Evolutionary conservation across 179 eudicot genomes (phyloP).

Genomic region (Spergularia azorica): DNA sequence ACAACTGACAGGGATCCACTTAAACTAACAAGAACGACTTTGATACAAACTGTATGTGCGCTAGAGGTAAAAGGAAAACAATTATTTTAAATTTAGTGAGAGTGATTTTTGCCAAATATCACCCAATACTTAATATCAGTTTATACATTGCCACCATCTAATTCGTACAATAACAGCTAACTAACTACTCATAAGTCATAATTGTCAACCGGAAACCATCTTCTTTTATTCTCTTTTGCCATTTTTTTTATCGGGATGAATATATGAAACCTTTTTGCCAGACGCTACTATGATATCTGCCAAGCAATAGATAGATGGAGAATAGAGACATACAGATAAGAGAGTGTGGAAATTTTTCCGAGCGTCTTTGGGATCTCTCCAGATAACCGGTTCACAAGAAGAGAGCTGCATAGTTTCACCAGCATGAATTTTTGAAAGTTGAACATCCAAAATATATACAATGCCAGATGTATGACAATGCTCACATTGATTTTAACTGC

Average conservation of each 20-base stretch:
- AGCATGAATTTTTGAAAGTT: conserved; percentile 25
- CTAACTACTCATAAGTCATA: too few species aligned
- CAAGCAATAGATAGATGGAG: conserved; percentile 13
- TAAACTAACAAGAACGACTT: background rate
- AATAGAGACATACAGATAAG: conserved; percentile 36
- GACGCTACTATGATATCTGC: background rate
- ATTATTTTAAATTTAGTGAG: too few species aligned
- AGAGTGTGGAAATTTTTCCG: conserved; percentile 36
- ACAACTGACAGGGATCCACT: conserved; percentile 4
- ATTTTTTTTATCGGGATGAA: background rate
- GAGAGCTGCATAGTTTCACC: conserved; percentile 36
- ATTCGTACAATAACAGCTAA: too few species aligned
- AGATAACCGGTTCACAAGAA: conserved; percentile 40
- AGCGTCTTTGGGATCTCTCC: conserved; percentile 42
- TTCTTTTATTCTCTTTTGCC: background rate
- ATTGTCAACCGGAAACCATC: background rate
- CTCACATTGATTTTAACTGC: conserved; percentile 57
- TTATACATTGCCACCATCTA: background rate
- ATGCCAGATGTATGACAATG: conserved; percentile 7
- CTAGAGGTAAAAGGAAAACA: too few species aligned
- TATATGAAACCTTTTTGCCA: background rate
- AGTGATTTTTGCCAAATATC: background rate
- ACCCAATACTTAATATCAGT: background rate
- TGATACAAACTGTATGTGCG: background rate
- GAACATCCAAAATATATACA: conserved; percentile 11